phyloP scores from a whole-genome alignment of 2,329 filamentous ascomycete genomes.

The Cladorrhinum sp. region DNA sequence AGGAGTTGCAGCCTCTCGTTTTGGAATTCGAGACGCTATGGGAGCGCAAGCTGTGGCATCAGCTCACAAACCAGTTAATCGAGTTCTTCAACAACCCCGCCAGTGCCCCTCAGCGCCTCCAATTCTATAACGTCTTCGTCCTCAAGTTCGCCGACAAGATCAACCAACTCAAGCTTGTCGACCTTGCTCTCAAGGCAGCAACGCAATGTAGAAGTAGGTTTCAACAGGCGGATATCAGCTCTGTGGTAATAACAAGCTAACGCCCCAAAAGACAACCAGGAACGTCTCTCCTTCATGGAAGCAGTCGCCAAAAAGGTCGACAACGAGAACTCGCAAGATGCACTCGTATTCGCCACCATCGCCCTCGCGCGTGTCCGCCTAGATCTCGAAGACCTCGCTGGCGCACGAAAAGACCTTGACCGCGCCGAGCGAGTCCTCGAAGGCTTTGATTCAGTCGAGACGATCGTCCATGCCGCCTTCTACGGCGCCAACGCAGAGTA shows the following conservation, averaged over 20 bases:
- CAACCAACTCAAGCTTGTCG: slow-evolving; percentile 96
- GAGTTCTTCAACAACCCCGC: slow-evolving; percentile 81
- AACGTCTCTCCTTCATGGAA: slow-evolving; percentile 81
- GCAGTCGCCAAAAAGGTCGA: slow-evolving; percentile 84
- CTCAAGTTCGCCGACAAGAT: slow-evolving; percentile 97
- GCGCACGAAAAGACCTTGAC: slow-evolving; percentile 81
- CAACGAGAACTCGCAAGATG: slow-evolving; percentile 89
- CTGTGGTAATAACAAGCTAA: neutral
- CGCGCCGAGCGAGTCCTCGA: slow-evolving; percentile 85
- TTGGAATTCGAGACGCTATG: slow-evolving; percentile 93
- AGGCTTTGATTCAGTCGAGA: slow-evolving; percentile 90
- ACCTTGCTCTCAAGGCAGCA: slow-evolving; percentile 81
- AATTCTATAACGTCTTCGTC: slow-evolving; percentile 92
- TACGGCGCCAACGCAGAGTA: slow-evolving; percentile 94
- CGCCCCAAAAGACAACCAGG: slow-evolving; percentile 69
- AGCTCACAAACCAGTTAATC: slow-evolving; percentile 85
- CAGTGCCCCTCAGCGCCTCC: slow-evolving; percentile 80
- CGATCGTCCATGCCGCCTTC: slow-evolving; percentile 91
- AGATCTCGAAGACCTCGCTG: slow-evolving; percentile 73
- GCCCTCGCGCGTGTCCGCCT: slow-evolving; percentile 87
- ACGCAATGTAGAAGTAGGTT: slow-evolving; percentile 73
- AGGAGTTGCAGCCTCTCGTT: slow-evolving; percentile 83
- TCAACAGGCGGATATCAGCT: neutral
- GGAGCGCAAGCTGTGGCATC: slow-evolving; percentile 99
- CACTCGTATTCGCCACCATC: slow-evolving; percentile 89